phyloP scores from a whole-genome alignment of 2,329 filamentous ascomycete genomes.

The Dothiorella sarmentorum region DNA sequence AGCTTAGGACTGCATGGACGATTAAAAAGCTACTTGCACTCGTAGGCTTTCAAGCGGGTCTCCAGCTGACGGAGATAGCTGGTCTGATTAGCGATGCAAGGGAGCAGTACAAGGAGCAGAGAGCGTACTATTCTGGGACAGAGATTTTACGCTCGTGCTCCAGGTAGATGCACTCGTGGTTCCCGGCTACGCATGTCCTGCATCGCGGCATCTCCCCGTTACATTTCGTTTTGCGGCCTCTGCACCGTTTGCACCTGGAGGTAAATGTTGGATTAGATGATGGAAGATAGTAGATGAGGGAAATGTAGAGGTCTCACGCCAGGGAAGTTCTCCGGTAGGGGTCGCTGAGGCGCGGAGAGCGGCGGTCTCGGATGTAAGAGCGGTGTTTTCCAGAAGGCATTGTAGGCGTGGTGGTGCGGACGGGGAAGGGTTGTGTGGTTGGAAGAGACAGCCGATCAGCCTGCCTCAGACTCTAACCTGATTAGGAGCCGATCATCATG shows the following conservation, averaged over 20 bases:
- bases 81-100: background rate
- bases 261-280: background rate
- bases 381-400: constrained; percentile 15
- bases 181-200: constrained; percentile 20
- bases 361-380: background rate
- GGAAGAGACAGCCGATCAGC: constrained; percentile 11
- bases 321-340: constrained; percentile 16
- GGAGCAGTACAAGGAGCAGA: background rate
- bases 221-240: constrained; percentile 26
- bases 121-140: constrained; percentile 23
- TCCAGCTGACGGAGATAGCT: constrained; percentile 24
- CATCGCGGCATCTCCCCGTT: constrained; percentile 21
- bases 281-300: background rate
- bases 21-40: constrained; percentile 11
- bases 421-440: background rate
- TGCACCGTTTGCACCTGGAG: constrained; percentile 25
- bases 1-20: background rate
- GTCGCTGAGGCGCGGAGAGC: constrained; percentile 26
- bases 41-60: constrained; percentile 22
- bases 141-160: constrained; percentile 22
- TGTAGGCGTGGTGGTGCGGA: background rate
- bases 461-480: too few species aligned
- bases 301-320: constrained; percentile 13
- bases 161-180: constrained; percentile 22
- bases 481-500: too few species aligned